These are phyloP conservation scores for Xylaria sp. DNA, from an alignment of 2,329 filamentous ascomycete species.

Conservation along the genomic window DNA sequence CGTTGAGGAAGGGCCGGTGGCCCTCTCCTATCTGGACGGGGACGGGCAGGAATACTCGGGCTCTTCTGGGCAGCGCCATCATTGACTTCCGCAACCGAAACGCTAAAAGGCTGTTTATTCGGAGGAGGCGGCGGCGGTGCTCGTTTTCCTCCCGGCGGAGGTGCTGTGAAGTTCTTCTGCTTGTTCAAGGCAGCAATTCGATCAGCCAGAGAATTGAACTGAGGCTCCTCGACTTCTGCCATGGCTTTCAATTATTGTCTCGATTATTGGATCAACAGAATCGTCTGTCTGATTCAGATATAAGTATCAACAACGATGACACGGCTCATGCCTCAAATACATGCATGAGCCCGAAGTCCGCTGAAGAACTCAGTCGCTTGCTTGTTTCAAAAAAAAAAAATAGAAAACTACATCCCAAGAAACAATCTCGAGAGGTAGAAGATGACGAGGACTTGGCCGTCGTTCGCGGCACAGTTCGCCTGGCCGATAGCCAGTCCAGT, in stretches of 20 bases:
- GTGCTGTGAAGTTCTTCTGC: conserved; percentile 66
- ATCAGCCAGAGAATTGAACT: conserved; percentile 69
- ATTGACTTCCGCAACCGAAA: conserved; percentile 50
- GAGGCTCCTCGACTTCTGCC: conserved; percentile 70
- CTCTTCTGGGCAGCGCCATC: conserved; percentile 42
- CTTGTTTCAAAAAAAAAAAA: conserved; percentile 6
- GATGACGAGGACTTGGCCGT: conserved; percentile 7
- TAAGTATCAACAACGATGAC: not conserved
- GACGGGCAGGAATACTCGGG: conserved; percentile 56
- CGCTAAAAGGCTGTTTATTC: conserved; percentile 52
- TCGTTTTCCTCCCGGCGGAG: conserved; percentile 48
- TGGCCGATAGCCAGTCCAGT: conserved; percentile 5
- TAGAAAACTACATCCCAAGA: not conserved
- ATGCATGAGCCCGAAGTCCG: not conserved
- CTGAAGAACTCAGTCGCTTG: not conserved
- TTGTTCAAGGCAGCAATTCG: conserved; percentile 72
- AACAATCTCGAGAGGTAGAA: not conserved
- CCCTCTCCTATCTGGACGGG: conserved; percentile 49
- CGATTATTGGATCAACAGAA: not conserved
- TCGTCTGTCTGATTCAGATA: not conserved
- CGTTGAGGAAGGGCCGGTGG: conserved; percentile 53
- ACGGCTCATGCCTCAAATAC: not conserved
- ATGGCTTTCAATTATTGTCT: conserved; percentile 51
- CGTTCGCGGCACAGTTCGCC: conserved; percentile 22
- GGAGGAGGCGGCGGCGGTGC: conserved; percentile 61